These are phyloP conservation scores for Echium plantagineum DNA, from an alignment of 257 asterid species.

Conservation along the genomic window DNA sequence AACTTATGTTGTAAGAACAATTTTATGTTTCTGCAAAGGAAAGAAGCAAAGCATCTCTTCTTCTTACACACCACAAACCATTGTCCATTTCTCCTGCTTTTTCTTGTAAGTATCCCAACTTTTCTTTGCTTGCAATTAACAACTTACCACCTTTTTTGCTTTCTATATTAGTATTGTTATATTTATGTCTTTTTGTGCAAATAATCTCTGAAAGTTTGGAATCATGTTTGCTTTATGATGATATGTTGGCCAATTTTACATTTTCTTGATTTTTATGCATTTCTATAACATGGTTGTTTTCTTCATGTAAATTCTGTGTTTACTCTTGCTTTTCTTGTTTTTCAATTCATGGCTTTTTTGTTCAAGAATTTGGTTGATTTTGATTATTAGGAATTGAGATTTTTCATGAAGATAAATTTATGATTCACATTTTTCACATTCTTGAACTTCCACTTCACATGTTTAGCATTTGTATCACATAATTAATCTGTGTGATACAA, in stretches of 20 bases:
- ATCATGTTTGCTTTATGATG: conserved; percentile 35
- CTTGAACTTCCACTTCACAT: too few species aligned
- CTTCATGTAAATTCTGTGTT: too few species aligned
- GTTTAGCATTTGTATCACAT: too few species aligned
- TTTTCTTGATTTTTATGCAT: background rate
- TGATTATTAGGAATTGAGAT: too few species aligned
- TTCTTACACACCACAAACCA: conserved; percentile 27
- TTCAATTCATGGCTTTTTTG: too few species aligned
- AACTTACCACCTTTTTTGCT: conserved; percentile 21
- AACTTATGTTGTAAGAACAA: conserved; percentile 2
- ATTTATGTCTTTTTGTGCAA: conserved; percentile 22
- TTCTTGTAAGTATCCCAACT: conserved; percentile 46
- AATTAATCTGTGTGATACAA: too few species aligned
- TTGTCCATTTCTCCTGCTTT: conserved; percentile 24
- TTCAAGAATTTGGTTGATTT: too few species aligned
- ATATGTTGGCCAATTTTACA: conserved; percentile 26
- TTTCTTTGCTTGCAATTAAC: conserved; percentile 73
- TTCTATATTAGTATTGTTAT: conserved; percentile 13
- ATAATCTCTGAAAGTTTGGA: conserved; percentile 40
- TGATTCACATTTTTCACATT: too few species aligned
- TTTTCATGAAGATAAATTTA: too few species aligned
- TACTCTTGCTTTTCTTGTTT: too few species aligned
- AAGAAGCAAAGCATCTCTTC: conserved; percentile 50
- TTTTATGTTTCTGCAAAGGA: conserved; percentile 13
- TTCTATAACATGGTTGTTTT: too few species aligned